phyloP scores from a whole-genome alignment of 768 basidiomycete genomes.

The Amanita brunnescens region DNA sequence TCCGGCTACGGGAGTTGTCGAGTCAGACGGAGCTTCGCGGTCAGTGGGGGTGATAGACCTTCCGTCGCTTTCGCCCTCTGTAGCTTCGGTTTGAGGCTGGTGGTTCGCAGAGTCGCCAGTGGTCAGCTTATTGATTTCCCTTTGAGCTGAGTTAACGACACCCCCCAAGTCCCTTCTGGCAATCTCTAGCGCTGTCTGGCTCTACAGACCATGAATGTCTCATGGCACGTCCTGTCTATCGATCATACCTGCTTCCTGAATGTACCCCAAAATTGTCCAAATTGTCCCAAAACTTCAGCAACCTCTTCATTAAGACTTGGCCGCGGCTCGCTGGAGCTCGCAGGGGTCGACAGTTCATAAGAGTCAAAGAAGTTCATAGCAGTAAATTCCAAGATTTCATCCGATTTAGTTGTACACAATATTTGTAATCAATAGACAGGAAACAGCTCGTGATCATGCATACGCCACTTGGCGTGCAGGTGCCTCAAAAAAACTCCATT shows the following conservation, averaged over 20 bases:
- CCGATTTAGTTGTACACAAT: neutral
- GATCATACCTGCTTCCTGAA: conserved; percentile 75
- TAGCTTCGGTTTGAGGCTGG: conserved; percentile 12
- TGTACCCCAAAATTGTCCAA: conserved; percentile 85
- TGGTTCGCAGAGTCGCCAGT: conserved; percentile 21
- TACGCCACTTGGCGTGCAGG: conserved; percentile 13
- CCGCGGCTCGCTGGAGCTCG: conserved; percentile 33
- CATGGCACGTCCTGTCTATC: neutral
- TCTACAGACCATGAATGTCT: conserved; percentile 31
- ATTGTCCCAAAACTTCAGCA: conserved; percentile 77
- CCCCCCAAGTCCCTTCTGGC: conserved; percentile 67
- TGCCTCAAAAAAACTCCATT: conserved; percentile 14
- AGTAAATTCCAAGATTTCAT: neutral
- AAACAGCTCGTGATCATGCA: neutral
- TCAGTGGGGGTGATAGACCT: conserved; percentile 14
- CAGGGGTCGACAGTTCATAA: conserved; percentile 45
- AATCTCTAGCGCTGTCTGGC: conserved; percentile 56
- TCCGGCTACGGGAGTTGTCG: conserved; percentile 16
- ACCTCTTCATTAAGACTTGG: conserved; percentile 81
- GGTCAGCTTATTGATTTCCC: conserved; percentile 58
- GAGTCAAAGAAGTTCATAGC: conserved; percentile 72
- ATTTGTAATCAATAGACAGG: neutral
- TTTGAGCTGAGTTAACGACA: conserved; percentile 75
- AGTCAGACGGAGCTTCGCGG: conserved; percentile 11
- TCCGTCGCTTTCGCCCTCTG: conserved; percentile 8